These are phyloP conservation scores for Phalaenopsis aphrodite DNA, from an alignment of 106 monocot genomes.

Conservation along the genomic window DNA sequence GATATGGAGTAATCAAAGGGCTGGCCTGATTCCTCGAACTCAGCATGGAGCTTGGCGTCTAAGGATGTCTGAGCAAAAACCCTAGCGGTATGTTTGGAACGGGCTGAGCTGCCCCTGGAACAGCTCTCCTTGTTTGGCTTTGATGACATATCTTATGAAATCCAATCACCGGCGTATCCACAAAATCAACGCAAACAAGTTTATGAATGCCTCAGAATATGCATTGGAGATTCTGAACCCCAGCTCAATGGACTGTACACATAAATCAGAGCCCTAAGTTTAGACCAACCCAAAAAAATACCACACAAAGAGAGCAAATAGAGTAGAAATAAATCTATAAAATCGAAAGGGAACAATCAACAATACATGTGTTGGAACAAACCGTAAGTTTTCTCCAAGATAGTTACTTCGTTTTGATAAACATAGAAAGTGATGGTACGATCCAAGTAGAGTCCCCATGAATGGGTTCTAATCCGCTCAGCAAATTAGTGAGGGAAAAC, in stretches of 20 bases:
- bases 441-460: neutral
- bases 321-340: neutral
- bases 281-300: too few relatives aligned
- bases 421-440: neutral
- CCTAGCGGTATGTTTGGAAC: slow-evolving; percentile 47
- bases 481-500: neutral
- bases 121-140: slow-evolving; percentile 34
- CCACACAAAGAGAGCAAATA: neutral
- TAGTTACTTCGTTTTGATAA: neutral
- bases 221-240: neutral
- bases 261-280: too few relatives aligned
- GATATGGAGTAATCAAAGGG: slow-evolving; percentile 52
- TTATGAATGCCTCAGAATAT: neutral
- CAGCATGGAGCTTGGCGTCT: slow-evolving; percentile 67
- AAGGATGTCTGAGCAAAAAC: slow-evolving; percentile 50
- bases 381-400: neutral
- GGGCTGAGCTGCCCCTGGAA: slow-evolving; percentile 50
- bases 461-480: neutral
- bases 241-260: too few relatives aligned
- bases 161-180: neutral
- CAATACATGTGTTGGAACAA: too few relatives aligned
- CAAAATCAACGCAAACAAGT: neutral
- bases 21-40: slow-evolving; percentile 49
- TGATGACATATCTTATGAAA: slow-evolving; percentile 32
- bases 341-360: neutral